Evolutionary conservation across 2,329 filamentous ascomycete genomes (phyloP).

Genomic region (Talaromyces rugulosus): DNA sequence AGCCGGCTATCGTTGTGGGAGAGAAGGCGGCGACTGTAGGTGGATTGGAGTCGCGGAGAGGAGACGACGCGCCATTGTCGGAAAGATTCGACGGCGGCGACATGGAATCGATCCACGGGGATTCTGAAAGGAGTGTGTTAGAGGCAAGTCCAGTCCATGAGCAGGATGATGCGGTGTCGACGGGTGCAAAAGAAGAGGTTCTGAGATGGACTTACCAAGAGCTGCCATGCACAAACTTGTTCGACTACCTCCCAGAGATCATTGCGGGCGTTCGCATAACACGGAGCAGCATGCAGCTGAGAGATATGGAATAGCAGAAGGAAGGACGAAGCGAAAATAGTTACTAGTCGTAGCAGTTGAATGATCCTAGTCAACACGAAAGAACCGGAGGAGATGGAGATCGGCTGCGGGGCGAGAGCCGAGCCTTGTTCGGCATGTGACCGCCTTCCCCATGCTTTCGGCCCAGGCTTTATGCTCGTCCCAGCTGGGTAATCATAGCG

Average conservation of each 20-base stretch:
- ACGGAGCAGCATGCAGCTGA: neutral
- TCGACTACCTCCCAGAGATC: conserved; percentile 29
- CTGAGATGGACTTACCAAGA: conserved; percentile 35
- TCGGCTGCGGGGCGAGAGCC: neutral
- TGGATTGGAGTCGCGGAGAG: conserved; percentile 45
- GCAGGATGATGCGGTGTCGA: neutral
- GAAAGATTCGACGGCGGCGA: conserved; percentile 38
- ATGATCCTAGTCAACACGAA: neutral
- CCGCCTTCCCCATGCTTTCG: neutral
- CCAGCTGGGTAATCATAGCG: conserved; percentile 6
- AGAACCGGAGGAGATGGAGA: neutral
- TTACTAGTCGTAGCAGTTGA: conserved; percentile 4
- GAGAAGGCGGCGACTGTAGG: conserved; percentile 89
- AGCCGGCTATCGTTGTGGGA: conserved; percentile 69
- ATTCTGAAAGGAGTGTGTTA: conserved; percentile 33
- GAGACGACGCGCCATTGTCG: conserved; percentile 31
- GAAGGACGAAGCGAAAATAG: neutral
- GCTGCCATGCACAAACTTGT: conserved; percentile 45
- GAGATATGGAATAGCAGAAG: neutral
- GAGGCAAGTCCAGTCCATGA: conserved; percentile 16
- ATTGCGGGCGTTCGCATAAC: conserved; percentile 23
- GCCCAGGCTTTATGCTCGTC: neutral
- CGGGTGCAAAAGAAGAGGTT: neutral
- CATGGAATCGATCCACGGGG: conserved; percentile 54
- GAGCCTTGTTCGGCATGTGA: neutral